Evolutionary conservation across 495 filamentous ascomycete species (phyloP).

Genomic region (Bryoglossum gracile): DNA sequence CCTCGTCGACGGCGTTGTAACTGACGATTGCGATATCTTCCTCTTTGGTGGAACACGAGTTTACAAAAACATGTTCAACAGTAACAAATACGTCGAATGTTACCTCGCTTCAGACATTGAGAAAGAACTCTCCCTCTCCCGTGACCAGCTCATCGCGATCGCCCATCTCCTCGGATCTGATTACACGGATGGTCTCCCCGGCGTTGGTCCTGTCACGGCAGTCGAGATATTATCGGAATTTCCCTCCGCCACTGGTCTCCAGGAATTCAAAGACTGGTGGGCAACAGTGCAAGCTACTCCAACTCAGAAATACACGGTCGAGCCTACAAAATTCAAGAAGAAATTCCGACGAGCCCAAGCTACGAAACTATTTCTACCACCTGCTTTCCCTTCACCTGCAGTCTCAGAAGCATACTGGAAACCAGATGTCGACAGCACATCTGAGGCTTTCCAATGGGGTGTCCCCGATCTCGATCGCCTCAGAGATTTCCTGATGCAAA

Average conservation of each 20-base stretch:
- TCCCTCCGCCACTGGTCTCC: conserved; percentile 39
- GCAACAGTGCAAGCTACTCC: conserved; percentile 58
- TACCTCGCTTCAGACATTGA: conserved; percentile 84
- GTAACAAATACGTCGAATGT: conserved; percentile 94
- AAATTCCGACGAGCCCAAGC: conserved; percentile 70
- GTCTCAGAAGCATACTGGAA: conserved; percentile 77
- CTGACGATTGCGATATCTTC: conserved; percentile 95
- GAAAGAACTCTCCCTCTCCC: conserved; percentile 77
- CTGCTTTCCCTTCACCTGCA: conserved; percentile 63
- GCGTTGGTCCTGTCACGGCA: conserved; percentile 88
- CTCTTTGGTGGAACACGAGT: conserved; percentile 92
- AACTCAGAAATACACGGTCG: conserved; percentile 42
- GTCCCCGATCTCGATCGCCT: conserved; percentile 86
- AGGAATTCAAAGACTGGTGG: conserved; percentile 85
- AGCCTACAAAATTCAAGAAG: conserved; percentile 59
- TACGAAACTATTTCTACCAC: conserved; percentile 77
- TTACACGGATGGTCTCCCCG: conserved; percentile 87
- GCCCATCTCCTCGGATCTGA: conserved; percentile 88
- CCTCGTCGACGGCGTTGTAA: conserved; percentile 96
- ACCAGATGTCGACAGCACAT: conserved; percentile 74
- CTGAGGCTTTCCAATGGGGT: conserved; percentile 85
- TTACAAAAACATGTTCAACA: conserved; percentile 99
- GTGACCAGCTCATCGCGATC: conserved; percentile 74
- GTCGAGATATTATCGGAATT: conserved; percentile 93
- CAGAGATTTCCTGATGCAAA: conserved; percentile 81